phyloP scores from a whole-genome alignment of 345 rosid species.

The Physaria fendleri region DNA sequence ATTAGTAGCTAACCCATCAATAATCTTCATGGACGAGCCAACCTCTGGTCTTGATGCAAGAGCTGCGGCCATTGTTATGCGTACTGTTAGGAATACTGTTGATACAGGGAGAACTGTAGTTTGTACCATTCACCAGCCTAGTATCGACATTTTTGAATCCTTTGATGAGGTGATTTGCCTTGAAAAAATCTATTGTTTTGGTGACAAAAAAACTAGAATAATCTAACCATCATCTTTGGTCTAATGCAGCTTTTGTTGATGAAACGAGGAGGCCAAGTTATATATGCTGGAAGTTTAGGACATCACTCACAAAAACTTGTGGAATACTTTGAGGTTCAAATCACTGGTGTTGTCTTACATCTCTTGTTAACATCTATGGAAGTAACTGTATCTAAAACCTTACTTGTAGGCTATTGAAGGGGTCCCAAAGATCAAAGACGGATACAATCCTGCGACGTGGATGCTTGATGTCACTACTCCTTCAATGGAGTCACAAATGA shows the following conservation, averaged over 20 bases:
- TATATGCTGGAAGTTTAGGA: conserved; percentile 76
- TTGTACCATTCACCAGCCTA: conserved; percentile 95
- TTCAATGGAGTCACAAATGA: conserved; percentile 56
- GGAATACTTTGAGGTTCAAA: conserved; percentile 85
- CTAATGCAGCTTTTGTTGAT: conserved; percentile 61
- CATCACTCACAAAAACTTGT: conserved; percentile 69
- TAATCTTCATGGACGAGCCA: conserved; percentile 95
- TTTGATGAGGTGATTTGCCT: conserved; percentile 81
- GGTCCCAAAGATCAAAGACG: conserved; percentile 59
- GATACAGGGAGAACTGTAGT: conserved; percentile 97
- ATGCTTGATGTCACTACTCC: conserved; percentile 76
- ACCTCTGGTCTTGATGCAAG: conserved; percentile 95
- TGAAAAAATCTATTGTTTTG: not conserved
- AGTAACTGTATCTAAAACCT: not conserved
- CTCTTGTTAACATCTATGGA: not conserved
- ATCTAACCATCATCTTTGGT: not conserved
- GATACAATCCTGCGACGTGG: conserved; percentile 93
- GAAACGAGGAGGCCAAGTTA: conserved; percentile 95
- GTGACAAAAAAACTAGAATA: not conserved
- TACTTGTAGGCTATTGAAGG: conserved; percentile 57
- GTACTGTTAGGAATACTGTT: conserved; percentile 85
- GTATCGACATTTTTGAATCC: conserved; percentile 87
- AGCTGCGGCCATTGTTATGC: conserved; percentile 96
- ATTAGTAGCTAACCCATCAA: conserved; percentile 87
- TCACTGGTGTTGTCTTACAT: not conserved